Conservation (phyloP, 148 eudicot genomes). For the Heliosperma pusillum region DNA sequence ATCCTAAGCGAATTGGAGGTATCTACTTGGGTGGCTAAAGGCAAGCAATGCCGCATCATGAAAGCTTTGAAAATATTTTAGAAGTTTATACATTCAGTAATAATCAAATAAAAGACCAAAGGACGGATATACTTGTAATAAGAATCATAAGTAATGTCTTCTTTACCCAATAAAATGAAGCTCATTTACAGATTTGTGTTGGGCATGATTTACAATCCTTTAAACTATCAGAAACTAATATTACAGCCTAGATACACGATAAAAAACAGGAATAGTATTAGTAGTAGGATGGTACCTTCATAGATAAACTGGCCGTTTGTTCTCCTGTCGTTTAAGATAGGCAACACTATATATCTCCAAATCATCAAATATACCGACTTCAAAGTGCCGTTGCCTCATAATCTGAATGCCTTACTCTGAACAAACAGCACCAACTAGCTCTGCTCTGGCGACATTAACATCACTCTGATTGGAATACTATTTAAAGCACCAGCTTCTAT, state of each 20-base stretch:
- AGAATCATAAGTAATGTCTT: no score
- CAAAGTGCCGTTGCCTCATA: background rate
- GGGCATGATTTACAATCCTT: slow-evolving; percentile 9
- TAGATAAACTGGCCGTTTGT: background rate
- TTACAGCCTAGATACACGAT: background rate
- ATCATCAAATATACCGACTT: background rate
- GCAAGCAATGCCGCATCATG: no score
- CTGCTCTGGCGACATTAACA: background rate
- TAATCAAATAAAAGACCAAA: background rate
- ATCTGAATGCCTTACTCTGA: background rate
- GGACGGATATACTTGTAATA: background rate
- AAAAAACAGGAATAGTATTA: background rate
- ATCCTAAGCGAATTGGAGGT: no score
- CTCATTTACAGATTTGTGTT: slow-evolving; percentile 29
- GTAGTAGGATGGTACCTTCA: background rate
- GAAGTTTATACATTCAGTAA: no score
- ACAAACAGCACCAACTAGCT: background rate
- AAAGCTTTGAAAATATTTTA: no score
- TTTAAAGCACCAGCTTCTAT: slow-evolving; percentile 1
- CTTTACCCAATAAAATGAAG: background rate
- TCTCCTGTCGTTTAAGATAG: background rate
- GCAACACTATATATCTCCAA: background rate
- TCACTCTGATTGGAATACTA: slow-evolving; percentile 4
- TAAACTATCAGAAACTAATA: slow-evolving; percentile 5
- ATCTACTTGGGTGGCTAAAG: no score